phyloP scores from a whole-genome alignment of 352 stramenopile species.

The Phytophthora ramorum region DNA sequence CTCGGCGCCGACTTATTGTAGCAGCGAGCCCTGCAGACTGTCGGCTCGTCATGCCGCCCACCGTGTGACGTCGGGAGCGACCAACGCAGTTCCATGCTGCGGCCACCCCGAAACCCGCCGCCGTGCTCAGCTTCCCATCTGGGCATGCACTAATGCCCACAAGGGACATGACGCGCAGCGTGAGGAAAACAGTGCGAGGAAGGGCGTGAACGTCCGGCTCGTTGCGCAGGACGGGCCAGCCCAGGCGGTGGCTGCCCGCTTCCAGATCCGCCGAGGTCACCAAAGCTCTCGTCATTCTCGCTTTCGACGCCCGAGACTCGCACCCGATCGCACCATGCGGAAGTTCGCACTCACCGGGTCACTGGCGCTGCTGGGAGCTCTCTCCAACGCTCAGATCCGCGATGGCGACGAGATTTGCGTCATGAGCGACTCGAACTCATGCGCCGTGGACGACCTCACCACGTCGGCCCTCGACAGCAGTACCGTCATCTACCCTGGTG shows the following conservation, averaged over 20 bases:
- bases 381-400: constrained; percentile 39
- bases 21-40: constrained; percentile 1
- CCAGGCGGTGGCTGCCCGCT: constrained; percentile 18
- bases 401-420: constrained; percentile 62
- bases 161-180: constrained; percentile 30
- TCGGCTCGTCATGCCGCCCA: constrained; percentile 10
- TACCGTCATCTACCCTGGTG: constrained; percentile 64
- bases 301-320: constrained; percentile 4
- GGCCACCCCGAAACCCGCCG: constrained; percentile 17
- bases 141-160: constrained; percentile 16
- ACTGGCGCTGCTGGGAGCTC: constrained; percentile 31
- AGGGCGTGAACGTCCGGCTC: constrained; percentile 28
- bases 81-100: constrained; percentile 19
- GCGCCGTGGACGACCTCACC: constrained; percentile 57
- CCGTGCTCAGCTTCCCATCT: constrained; percentile 18
- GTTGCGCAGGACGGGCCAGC: constrained; percentile 20
- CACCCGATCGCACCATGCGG: constrained; percentile 37
- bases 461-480: constrained; percentile 52
- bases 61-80: constrained; percentile 2
- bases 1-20: background rate
- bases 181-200: constrained; percentile 25
- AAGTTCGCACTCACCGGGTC: constrained; percentile 40
- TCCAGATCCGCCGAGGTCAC: background rate
- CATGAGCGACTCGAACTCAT: constrained; percentile 57
- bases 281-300: constrained; percentile 17